Percentiles rank a stretch among this genome's conserved stretches.
Evolutionary conservation across 192 early-diverging fungal genomes (phyloP).

Genomic region (Linderina pennispora): DNA sequence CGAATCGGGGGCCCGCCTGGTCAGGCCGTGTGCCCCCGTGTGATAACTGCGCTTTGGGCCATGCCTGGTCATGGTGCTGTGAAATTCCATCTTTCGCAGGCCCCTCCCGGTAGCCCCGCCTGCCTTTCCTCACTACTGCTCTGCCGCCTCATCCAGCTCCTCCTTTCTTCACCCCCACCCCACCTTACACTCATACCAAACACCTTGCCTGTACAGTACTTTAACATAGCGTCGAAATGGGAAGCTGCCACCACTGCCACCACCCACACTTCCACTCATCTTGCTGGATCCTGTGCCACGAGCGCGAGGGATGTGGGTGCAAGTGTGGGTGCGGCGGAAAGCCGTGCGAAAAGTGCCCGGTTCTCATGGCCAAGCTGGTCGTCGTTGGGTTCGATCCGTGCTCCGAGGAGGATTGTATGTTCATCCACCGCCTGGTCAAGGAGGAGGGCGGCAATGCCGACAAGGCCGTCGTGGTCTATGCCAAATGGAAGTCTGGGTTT

Average conservation of each 20-base stretch:
- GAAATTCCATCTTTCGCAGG: too few species aligned
- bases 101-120: too few species aligned
- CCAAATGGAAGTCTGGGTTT: slow-evolving; percentile 38
- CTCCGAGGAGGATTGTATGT: slow-evolving; percentile 31
- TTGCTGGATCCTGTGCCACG: slow-evolving; percentile 38
- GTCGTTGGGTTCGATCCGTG: slow-evolving; percentile 29
- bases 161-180: too few species aligned
- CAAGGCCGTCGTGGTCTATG: slow-evolving; percentile 25
- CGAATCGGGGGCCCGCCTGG: too few species aligned
- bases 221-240: not conserved
- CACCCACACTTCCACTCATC: slow-evolving; percentile 15
- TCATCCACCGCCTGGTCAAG: slow-evolving; percentile 31
- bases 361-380: slow-evolving; percentile 35
- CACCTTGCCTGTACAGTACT: too few species aligned
- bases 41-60: too few species aligned
- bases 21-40: too few species aligned
- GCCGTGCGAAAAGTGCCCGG: slow-evolving; percentile 21
- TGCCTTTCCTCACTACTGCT: too few species aligned
- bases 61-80: too few species aligned
- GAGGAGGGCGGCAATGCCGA: slow-evolving; percentile 29
- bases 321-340: slow-evolving; percentile 35
- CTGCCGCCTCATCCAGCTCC: too few species aligned
- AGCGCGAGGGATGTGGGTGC: slow-evolving; percentile 37
- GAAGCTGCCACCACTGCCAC: slow-evolving; percentile 8
- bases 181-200: too few species aligned